A percentile compares a stretch with the other conserved stretches of the same genome.
These are phyloP conservation scores for Pelargonium nanum DNA, from an alignment of 345 rosid species.

Conservation along the genomic window DNA sequence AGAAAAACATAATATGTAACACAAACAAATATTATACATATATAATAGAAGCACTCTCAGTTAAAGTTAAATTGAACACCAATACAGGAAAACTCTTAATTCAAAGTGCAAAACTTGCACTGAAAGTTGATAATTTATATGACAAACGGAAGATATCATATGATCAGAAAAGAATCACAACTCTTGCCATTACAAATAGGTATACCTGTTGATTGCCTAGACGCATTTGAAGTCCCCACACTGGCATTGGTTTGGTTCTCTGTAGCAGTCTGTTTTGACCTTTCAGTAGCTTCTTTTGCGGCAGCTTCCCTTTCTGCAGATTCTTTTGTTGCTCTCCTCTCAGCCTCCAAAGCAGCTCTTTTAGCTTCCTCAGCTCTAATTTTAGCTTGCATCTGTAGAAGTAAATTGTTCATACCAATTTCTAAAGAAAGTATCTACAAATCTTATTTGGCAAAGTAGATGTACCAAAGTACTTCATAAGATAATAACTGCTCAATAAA, in stretches of 20 bases:
- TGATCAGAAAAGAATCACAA: not conserved
- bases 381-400: constrained; percentile 39
- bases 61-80: too few species aligned
- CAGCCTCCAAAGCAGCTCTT: constrained; percentile 51
- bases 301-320: constrained; percentile 47
- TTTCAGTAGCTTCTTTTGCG: constrained; percentile 44
- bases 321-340: constrained; percentile 57
- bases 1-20: too few species aligned
- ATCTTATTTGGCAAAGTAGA: not conserved
- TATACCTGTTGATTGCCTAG: constrained; percentile 23
- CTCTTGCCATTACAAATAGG: not conserved
- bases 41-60: too few species aligned
- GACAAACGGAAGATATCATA: not conserved
- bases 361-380: constrained; percentile 70
- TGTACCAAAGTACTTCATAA: not conserved
- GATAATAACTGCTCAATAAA: not conserved
- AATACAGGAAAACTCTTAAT: too few species aligned
- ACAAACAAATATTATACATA: too few species aligned
- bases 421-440: not conserved
- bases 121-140: not conserved
- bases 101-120: too few species aligned
- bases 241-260: constrained; percentile 21
- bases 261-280: constrained; percentile 18
- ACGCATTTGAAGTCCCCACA: constrained; percentile 6
- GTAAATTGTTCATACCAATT: constrained; percentile 6